Evolutionary conservation across 495 filamentous ascomycete genomes (phyloP).

Genomic region (Neurospora sp.): DNA sequence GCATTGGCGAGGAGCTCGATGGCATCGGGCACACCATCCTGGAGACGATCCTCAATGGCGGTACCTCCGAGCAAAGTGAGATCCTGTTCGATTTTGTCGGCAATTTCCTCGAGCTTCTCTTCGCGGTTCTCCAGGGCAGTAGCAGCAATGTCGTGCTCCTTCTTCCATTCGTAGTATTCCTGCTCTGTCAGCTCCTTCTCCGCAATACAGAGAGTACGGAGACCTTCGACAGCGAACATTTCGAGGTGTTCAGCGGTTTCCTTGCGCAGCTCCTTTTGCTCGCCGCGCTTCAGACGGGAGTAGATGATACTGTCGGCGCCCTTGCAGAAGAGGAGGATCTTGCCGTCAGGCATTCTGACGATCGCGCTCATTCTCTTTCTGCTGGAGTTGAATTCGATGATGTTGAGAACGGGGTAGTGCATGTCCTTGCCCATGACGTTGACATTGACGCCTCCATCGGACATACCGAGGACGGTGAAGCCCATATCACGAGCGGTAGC

Average conservation of each 20-base stretch:
- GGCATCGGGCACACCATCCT: conserved; percentile 95
- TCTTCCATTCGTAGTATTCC: conserved; percentile 79
- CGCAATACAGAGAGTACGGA: conserved; percentile 94
- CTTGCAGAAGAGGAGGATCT: conserved; percentile 91
- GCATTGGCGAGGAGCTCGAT: conserved; percentile 88
- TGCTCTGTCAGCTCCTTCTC: conserved; percentile 71
- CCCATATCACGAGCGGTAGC: conserved; percentile 92
- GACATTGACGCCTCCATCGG: conserved; percentile 66
- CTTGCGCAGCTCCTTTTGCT: conserved; percentile 73
- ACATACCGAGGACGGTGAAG: conserved; percentile 83
- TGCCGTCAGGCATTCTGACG: conserved; percentile 88
- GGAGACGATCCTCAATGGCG: conserved; percentile 94
- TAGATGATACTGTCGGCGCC: conserved; percentile 98
- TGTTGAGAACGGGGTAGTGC: conserved; percentile 83
- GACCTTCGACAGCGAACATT: conserved; percentile 89
- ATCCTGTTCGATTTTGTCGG: conserved; percentile 83
- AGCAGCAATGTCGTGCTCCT: conserved; percentile 79
- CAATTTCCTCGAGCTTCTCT: conserved; percentile 84
- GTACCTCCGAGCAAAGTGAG: conserved; percentile 88
- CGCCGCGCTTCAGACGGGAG: conserved; percentile 73
- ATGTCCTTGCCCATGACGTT: conserved; percentile 80
- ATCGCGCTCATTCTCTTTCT: conserved; percentile 98
- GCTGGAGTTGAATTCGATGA: conserved; percentile 94
- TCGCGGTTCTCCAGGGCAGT: conserved; percentile 78
- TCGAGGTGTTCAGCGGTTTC: conserved; percentile 90